Base-by-base conservation (phyloP, 2,329 filamentous ascomycete species). In the Verticillium isaacii region DNA sequence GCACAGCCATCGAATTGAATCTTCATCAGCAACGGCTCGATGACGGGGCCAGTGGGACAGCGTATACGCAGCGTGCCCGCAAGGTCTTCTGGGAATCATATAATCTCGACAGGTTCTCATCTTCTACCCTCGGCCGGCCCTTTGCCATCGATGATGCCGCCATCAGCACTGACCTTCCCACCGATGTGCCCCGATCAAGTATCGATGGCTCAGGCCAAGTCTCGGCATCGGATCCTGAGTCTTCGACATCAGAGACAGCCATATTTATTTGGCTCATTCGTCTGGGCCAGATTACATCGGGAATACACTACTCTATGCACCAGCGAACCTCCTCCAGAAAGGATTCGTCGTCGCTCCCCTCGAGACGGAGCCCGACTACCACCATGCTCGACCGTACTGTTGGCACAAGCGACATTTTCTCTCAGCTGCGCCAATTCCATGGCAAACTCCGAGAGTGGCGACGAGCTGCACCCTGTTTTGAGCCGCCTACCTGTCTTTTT, bases 11-110 rank as follows among this genome's bases (percentile, higher is more conserved):
- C 19, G 61, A 63, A 25, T 45, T 63, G 4, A 45, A 36, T 29
- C 23, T 63, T 29, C 61, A 63, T 52, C 39, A 39, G 32, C 25
- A 56, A 25, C 23, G 12, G 34, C 34, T 12, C 8, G 5, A 36
- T 12, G 12, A 34, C 34, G 23, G 19, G 5, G 11, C 17, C 2
- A 32, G 17, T 39, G 41, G 7, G 9, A 12, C 7, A 8, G 12
- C 8, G 23, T 7, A 11, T 19, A 56, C 23, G 5, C 29, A 59
- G n/a, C 62, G 62, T 3, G 50, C 14, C 32, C 45, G 50, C 7
- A 56, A 29, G n/a, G 55, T 63, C 2, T 63, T 63, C 32, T 63
- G 62, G 62, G 56, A 54, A 59, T 25, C 34, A 14, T 63, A 63
- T 37, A 45, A 58, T 29, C 36, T 63, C 34, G 62, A 63, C 37